Evolutionary conservation across 176 grass and related monocot genomes (phyloP).

Genomic region (Dactylis glomerata): DNA sequence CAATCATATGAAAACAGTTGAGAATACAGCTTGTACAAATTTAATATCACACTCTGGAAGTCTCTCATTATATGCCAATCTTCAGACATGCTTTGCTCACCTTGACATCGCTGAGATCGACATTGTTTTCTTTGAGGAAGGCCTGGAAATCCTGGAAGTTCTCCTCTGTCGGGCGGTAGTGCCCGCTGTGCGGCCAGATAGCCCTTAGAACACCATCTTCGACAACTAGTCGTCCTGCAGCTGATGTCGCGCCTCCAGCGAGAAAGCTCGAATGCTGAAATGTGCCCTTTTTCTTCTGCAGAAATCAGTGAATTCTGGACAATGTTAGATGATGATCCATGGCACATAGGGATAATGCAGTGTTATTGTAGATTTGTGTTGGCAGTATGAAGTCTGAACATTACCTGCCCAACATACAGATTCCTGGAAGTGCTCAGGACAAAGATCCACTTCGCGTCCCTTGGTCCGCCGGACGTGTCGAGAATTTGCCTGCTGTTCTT

Average conservation of each 20-base stretch:
- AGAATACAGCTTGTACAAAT: not conserved
- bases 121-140: conserved; percentile 73
- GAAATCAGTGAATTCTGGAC: not conserved
- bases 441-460: conserved; percentile 91
- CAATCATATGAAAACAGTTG: conserved; percentile 15
- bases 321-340: not conserved
- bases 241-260: conserved; percentile 86
- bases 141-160: conserved; percentile 91
- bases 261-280: conserved; percentile 99
- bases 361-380: not conserved
- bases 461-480: conserved; percentile 34
- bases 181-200: conserved; percentile 92
- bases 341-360: not conserved
- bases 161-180: conserved; percentile 84
- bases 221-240: conserved; percentile 74
- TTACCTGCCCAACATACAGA: conserved; percentile 88
- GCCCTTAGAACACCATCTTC: conserved; percentile 81
- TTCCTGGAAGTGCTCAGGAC: conserved; percentile 86
- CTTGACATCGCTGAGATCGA: conserved; percentile 88
- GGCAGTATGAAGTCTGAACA: not conserved
- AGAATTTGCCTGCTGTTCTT: conserved; percentile 66
- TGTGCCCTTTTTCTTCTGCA: conserved; percentile 94
- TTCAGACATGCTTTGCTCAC: conserved; percentile 24
- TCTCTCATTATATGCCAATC: not conserved
- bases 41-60: not conserved